These are phyloP conservation scores for Murraya koenigii DNA, from an alignment of 345 rosid species.

Conservation along the genomic window DNA sequence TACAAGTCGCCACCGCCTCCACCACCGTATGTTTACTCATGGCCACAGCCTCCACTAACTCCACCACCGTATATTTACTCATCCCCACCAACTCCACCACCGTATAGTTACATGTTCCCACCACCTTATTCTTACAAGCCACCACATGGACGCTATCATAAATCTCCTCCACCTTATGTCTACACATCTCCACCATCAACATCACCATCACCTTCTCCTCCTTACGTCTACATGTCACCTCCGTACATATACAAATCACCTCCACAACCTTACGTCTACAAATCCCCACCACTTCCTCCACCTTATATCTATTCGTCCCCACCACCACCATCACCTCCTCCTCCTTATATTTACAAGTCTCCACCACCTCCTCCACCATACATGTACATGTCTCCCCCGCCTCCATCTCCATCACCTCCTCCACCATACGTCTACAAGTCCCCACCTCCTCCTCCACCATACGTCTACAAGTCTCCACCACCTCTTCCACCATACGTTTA, in stretches of 20 bases:
- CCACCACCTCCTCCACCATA: background rate
- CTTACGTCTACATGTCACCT: background rate
- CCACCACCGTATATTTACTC: too few relatives aligned
- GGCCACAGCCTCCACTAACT: too few relatives aligned
- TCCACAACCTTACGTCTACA: background rate
- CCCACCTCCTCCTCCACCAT: background rate
- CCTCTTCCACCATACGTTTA: too few relatives aligned
- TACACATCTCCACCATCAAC: background rate
- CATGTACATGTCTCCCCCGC: too few relatives aligned
- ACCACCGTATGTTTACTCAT: background rate
- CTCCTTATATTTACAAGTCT: background rate
- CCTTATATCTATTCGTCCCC: background rate
- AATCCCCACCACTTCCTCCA: background rate
- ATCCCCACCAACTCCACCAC: too few relatives aligned
- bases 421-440: too few relatives aligned
- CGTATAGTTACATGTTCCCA: background rate
- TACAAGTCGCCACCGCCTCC: background rate
- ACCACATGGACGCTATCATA: background rate
- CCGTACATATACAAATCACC: slow-evolving; percentile 5
- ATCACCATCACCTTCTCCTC: background rate
- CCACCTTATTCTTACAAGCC: background rate
- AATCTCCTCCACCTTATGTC: background rate
- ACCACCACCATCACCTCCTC: background rate
- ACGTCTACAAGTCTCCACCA: too few relatives aligned
- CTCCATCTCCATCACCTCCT: background rate